Base-by-base conservation (phyloP, 495 filamentous ascomycete genomes). In the Aspergillus indologenus region DNA sequence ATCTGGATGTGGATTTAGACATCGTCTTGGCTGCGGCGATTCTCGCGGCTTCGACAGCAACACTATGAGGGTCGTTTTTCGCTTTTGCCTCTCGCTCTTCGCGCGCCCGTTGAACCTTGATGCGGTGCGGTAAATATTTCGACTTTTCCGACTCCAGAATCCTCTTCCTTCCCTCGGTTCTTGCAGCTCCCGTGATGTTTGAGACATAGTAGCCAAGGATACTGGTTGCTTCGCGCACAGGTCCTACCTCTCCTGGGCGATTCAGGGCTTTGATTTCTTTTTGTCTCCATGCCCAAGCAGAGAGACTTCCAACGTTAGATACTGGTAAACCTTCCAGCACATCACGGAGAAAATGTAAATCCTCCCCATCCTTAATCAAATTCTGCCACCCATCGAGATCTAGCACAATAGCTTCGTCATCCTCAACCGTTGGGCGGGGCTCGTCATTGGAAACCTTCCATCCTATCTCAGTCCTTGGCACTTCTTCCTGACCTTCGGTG, bases 61-160 rank as follows among this genome's bases (percentile, higher is more conserved):
- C 71, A 61, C 86, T 82, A 45, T 87, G 85, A 45, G 85, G 83
- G 53, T 87, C 85, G 63, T 83, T 87, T 67, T 88, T 89, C 6
- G 86, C 90, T 54, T 83, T 83, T 6, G 89, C 90, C 72, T 95
- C 87, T 14, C 90, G 88, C 68, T 92, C 91, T 71, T 96, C 92
- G 22, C 92, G 84, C 18, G 88, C 90, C 66, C 87, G 90, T 66
- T 95, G 88, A 50, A 99, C 91, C 62, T 92, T 93, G 73, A 99
- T 90, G 53, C 95, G 91, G 79, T 99, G 94, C 8, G 95, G 94
- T 2, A 99, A 84, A 64, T 99, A 99, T 70, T 95, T 95, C 29
- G 92, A 96, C 75, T 99, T 99, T 68, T 98, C 95, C 0, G 90
- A 87, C 66, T 99, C 92, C 46, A 94, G 81, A 45, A 99, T 97